Conservation (phyloP, 371 early-diverging fungal species). For the Syncephalastrum racemosum region DNA sequence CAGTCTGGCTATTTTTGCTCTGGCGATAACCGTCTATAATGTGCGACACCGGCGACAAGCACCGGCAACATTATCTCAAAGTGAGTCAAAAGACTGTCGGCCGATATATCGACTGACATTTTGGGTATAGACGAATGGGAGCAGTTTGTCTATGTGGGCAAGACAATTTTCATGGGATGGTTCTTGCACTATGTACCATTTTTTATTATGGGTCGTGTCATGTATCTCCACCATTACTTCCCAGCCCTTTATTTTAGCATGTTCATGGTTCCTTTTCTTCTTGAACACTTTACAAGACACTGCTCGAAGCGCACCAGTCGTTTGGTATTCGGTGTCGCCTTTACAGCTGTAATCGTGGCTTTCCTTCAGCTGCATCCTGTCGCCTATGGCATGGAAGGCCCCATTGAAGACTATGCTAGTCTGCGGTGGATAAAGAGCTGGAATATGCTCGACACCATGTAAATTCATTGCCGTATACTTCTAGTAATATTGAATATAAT, state of each 20-base stretch:
- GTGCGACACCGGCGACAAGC: no score
- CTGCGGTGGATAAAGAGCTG: constrained; percentile 57
- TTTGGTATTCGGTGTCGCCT: constrained; percentile 47
- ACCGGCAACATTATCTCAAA: no score
- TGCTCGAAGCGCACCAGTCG: constrained; percentile 24
- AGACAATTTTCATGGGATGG: constrained; percentile 89
- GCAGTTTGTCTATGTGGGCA: constrained; percentile 69
- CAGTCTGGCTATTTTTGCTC: constrained; percentile 38
- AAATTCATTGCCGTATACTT: no score
- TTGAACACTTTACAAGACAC: constrained; percentile 66
- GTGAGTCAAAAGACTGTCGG: no score
- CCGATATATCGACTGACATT: no score
- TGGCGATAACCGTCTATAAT: no score
- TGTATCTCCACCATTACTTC: constrained; percentile 98
- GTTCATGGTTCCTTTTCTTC: constrained; percentile 66
- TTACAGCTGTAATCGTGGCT: constrained; percentile 45
- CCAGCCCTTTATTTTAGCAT: constrained; percentile 97
- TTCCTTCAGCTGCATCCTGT: constrained; percentile 83
- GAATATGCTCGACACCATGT: constrained; percentile 46
- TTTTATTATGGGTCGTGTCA: constrained; percentile 97
- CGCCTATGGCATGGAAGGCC: constrained; percentile 85
- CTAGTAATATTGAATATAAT: no score
- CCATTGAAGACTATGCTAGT: constrained; percentile 55
- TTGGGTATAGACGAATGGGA: constrained; percentile 63
- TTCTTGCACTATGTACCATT: constrained; percentile 97